phyloP scores from a whole-genome alignment of 306 rosid genomes.

The Erythrophleum fordii region DNA sequence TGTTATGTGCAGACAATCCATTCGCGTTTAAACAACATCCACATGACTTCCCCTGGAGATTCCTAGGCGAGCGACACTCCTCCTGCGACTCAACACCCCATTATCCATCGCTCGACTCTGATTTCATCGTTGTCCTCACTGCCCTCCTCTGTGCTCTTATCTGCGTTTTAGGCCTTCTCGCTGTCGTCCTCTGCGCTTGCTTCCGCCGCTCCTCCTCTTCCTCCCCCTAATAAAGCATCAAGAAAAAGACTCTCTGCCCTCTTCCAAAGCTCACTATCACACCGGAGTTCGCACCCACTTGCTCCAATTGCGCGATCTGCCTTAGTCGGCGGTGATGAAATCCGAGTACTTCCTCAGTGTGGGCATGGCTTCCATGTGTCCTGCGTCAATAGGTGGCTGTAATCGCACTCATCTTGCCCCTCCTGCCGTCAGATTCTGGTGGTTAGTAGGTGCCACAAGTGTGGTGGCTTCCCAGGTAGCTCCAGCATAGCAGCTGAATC shows the following conservation, averaged over 20 bases:
- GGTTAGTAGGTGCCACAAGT: conserved; percentile 63
- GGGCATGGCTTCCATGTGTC: conserved; percentile 73
- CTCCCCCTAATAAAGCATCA: conserved; percentile 66
- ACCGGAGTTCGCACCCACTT: conserved; percentile 51
- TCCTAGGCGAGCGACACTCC: conserved; percentile 53
- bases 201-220: conserved; percentile 49
- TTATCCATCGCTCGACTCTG: conserved; percentile 50
- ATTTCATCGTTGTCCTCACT: conserved; percentile 72
- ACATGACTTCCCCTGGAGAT: conserved; percentile 74
- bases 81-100: conserved; percentile 19
- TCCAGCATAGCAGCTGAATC: conserved; percentile 41
- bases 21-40: not conserved
- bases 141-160: conserved; percentile 85
- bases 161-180: conserved; percentile 74
- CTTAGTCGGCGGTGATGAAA: conserved; percentile 66
- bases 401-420: conserved; percentile 78
- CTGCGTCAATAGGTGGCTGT: conserved; percentile 88
- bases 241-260: conserved; percentile 71
- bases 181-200: conserved; percentile 82
- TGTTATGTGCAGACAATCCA: no score
- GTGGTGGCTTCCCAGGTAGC: conserved; percentile 62
- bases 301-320: conserved; percentile 81
- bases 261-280: conserved; percentile 73
- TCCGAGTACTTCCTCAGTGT: conserved; percentile 82
- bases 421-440: conserved; percentile 82